Percentiles rank a stretch among this genome's conserved stretches.
These are phyloP conservation scores for Dictyophora rubrovolvata DNA, from an alignment of 768 basidiomycete species.

Conservation along the genomic window DNA sequence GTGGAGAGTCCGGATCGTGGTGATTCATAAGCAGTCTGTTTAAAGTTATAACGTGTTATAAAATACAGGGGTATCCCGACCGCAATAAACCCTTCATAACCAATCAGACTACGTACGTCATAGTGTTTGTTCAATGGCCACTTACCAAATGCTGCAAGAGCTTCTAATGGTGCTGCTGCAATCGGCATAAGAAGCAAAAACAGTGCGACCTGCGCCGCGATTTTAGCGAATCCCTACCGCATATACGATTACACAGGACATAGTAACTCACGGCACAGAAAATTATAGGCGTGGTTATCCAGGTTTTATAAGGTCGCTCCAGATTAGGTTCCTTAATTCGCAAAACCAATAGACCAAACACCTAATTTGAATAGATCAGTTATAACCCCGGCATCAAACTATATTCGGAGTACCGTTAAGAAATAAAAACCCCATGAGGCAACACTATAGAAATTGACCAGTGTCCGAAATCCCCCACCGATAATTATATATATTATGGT, in stretches of 20 bases:
- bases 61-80: constrained; percentile 79
- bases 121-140: neutral
- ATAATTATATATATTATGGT: constrained; percentile 72
- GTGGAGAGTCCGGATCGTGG: neutral
- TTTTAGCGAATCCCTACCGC: neutral
- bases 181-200: constrained; percentile 92
- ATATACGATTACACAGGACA: constrained; percentile 5
- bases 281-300: constrained; percentile 79
- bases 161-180: constrained; percentile 85
- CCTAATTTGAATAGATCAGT: constrained; percentile 32
- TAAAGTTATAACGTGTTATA: constrained; percentile 36
- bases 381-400: neutral
- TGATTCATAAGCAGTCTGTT: constrained; percentile 7
- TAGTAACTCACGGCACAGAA: constrained; percentile 22
- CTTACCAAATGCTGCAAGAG: constrained; percentile 76
- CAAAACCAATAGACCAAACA: constrained; percentile 78
- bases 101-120: constrained; percentile 3
- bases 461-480: constrained; percentile 80
- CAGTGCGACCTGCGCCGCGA: constrained; percentile 55
- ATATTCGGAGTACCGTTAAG: constrained; percentile 49
- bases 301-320: constrained; percentile 86
- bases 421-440: constrained; percentile 85
- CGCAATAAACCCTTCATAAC: constrained; percentile 57
- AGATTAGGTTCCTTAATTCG: constrained; percentile 85
- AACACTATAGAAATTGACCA: constrained; percentile 85